Conservation (phyloP, 2,329 filamentous ascomycete genomes). For the Epichloe sibirici region DNA sequence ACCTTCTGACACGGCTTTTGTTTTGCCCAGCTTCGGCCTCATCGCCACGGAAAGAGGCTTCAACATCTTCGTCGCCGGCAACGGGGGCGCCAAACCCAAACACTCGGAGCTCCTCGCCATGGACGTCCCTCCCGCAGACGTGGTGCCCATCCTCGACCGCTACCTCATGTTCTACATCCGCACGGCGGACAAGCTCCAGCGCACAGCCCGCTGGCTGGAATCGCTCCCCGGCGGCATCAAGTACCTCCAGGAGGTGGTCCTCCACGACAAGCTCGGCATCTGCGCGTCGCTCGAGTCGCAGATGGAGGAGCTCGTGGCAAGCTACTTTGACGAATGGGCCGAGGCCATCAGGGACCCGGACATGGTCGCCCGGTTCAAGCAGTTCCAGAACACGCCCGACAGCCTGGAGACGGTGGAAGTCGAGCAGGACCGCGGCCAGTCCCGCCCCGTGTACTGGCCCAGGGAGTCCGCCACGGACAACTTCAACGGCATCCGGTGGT, state of each 20-base stretch:
- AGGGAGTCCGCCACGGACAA: conserved; percentile 56
- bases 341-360: conserved; percentile 62
- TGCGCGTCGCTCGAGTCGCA: conserved; percentile 73
- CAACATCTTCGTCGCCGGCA: conserved; percentile 85
- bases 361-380: conserved; percentile 57
- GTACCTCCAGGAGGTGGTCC: conserved; percentile 70
- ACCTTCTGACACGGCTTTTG: background rate
- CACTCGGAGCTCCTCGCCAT: conserved; percentile 77
- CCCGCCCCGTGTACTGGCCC: conserved; percentile 66
- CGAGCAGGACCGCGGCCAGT: conserved; percentile 60
- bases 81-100: conserved; percentile 73
- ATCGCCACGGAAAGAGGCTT: conserved; percentile 89
- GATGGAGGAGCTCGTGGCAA: conserved; percentile 74
- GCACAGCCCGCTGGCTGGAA: conserved; percentile 82
- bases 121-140: conserved; percentile 71
- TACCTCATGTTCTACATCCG: conserved; percentile 92
- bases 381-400: conserved; percentile 78
- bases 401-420: conserved; percentile 56
- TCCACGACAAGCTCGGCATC: conserved; percentile 79
- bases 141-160: conserved; percentile 73
- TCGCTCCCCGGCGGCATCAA: conserved; percentile 69
- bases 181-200: conserved; percentile 79
- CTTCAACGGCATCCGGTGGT: conserved; percentile 61
- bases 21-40: conserved; percentile 55
- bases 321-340: conserved; percentile 87